Percentiles rank a stretch among this genome's conserved stretches.
These are phyloP conservation scores for Saccharomycopsis oosterbeekiorum DNA, from an alignment of 805 yeast species.

Conservation along the genomic window DNA sequence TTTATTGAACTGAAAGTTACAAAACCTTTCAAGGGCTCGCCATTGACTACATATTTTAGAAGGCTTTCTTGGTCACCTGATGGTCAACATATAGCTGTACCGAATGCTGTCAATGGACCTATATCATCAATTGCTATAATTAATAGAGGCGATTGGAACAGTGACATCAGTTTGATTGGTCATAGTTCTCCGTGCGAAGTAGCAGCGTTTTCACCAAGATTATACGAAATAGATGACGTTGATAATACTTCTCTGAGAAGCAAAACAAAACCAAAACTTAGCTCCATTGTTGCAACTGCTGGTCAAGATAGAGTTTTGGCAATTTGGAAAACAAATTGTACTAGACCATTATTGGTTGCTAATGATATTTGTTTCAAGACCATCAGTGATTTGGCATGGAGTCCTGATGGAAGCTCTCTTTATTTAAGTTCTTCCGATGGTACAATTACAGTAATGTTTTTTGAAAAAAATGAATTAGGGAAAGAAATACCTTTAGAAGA, in stretches of 20 bases:
- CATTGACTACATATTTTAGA: slow-evolving; percentile 83
- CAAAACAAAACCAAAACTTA: slow-evolving; percentile 29
- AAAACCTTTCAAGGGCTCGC: slow-evolving; percentile 82
- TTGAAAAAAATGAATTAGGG: slow-evolving; percentile 59
- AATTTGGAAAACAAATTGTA: slow-evolving; percentile 72
- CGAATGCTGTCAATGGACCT: slow-evolving; percentile 80
- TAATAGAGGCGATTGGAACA: slow-evolving; percentile 72
- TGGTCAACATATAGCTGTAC: slow-evolving; percentile 78
- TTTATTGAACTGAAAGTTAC: slow-evolving; percentile 75
- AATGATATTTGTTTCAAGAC: slow-evolving; percentile 66
- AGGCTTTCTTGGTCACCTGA: slow-evolving; percentile 87
- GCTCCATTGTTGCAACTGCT: slow-evolving; percentile 84
- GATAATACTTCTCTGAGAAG: slow-evolving; percentile 20
- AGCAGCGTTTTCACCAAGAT: slow-evolving; percentile 60
- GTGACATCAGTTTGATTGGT: slow-evolving; percentile 65
- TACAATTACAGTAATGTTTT: slow-evolving; percentile 54
- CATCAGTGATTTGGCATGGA: slow-evolving; percentile 86
- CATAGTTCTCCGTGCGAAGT: slow-evolving; percentile 84
- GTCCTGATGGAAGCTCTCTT: slow-evolving; percentile 66
- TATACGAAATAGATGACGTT: slow-evolving; percentile 34
- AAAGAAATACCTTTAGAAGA: slow-evolving; percentile 50
- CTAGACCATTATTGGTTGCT: slow-evolving; percentile 74
- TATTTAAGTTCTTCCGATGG: slow-evolving; percentile 82
- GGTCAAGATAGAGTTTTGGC: slow-evolving; percentile 90
- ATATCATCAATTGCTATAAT: slow-evolving; percentile 65